Evolutionary conservation across 1,139 yeast genomes (phyloP).

Genomic region (Zygoascus hellenicus): DNA sequence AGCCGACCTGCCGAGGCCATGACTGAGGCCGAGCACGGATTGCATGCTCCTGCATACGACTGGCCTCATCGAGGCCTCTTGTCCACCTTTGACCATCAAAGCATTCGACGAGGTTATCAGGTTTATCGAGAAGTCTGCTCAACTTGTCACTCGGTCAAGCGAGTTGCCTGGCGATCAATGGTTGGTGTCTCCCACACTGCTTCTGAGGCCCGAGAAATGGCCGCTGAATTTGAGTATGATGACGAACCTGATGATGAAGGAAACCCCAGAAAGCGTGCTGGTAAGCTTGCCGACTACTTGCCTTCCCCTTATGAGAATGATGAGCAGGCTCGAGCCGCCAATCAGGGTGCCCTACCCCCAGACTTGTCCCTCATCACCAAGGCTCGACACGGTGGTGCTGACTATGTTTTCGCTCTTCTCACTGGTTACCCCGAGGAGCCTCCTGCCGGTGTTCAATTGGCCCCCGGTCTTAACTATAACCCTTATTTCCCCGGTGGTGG

Average conservation of each 20-base stretch:
- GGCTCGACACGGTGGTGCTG: conserved; percentile 99
- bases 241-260: conserved; percentile 99
- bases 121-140: conserved; percentile 99
- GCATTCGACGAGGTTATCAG: conserved; percentile 98
- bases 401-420: conserved; percentile 87
- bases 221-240: conserved; percentile 95
- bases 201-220: conserved; percentile 85
- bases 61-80: conserved; percentile 94
- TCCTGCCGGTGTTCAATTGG: conserved; percentile 93
- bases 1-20: conserved; percentile 67
- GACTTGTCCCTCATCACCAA: conserved; percentile 95
- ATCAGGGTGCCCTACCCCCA: conserved; percentile 99
- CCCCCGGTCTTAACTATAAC: conserved; percentile 94
- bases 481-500: conserved; percentile 99
- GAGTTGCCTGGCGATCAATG: conserved; percentile 97
- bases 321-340: conserved; percentile 99
- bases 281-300: conserved; percentile 92
- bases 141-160: conserved; percentile 94
- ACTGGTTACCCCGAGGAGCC: conserved; percentile 99
- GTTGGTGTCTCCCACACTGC: conserved; percentile 96
- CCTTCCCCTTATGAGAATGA: conserved; percentile 96
- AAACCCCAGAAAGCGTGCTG: conserved; percentile 96
- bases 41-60: conserved; percentile 86
- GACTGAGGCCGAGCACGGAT: conserved; percentile 99
- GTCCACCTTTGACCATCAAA: conserved; percentile 89